A percentile compares a stretch with the other conserved stretches of the same genome.
phyloP scores from a whole-genome alignment of 495 filamentous ascomycete genomes.

The Penicillium psychrofluorescens region DNA sequence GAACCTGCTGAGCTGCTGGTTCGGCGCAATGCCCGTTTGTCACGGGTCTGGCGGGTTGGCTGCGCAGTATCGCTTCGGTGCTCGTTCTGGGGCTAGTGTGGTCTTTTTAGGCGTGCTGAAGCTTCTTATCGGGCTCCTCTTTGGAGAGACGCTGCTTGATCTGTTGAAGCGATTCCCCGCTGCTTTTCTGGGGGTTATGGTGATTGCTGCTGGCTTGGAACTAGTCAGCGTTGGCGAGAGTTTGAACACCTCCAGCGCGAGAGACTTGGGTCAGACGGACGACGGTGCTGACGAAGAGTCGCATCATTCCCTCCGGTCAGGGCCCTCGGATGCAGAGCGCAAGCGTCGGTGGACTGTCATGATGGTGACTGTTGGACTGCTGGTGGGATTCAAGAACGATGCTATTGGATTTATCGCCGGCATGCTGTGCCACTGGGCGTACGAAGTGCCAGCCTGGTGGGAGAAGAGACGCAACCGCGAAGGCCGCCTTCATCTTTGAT shows the following conservation, averaged over 20 bases:
- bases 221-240: slow-evolving; percentile 76
- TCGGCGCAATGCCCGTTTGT: slow-evolving; percentile 92
- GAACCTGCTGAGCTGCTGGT: slow-evolving; percentile 82
- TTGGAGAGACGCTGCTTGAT: slow-evolving; percentile 60
- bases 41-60: slow-evolving; percentile 89
- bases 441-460: slow-evolving; percentile 26
- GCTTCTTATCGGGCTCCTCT: slow-evolving; percentile 64
- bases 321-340: slow-evolving; percentile 53
- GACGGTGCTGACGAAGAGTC: slow-evolving; percentile 27
- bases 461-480: slow-evolving; percentile 18
- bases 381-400: slow-evolving; percentile 85
- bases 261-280: slow-evolving; percentile 43
- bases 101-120: slow-evolving; percentile 74
- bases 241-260: slow-evolving; percentile 60
- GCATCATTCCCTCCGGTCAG: slow-evolving; percentile 27
- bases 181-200: slow-evolving; percentile 74
- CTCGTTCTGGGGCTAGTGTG: slow-evolving; percentile 75
- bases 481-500: slow-evolving; percentile 23
- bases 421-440: slow-evolving; percentile 59
- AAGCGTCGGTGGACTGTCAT: slow-evolving; percentile 75
- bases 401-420: slow-evolving; percentile 80
- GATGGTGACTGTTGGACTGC: slow-evolving; percentile 73
- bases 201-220: slow-evolving; percentile 81
- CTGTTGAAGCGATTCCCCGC: slow-evolving; percentile 64
- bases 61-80: slow-evolving; percentile 83